phyloP scores from a whole-genome alignment of 148 eudicot genomes.

The Silene latifolia region DNA sequence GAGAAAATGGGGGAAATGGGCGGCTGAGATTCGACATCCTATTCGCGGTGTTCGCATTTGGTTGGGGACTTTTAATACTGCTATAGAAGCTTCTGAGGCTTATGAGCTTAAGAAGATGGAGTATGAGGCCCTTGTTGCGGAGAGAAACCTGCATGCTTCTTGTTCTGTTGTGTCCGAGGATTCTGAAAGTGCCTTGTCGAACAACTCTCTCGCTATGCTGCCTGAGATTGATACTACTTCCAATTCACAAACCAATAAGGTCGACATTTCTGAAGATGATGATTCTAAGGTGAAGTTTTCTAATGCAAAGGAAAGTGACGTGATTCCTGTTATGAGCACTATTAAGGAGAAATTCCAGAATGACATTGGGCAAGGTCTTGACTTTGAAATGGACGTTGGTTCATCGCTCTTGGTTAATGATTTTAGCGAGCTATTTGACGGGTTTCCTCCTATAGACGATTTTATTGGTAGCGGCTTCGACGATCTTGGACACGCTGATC shows the following conservation, averaged over 20 bases:
- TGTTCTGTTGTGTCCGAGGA: conserved; percentile 27
- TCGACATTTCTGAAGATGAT: not conserved
- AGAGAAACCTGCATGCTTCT: conserved; percentile 28
- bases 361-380: conserved; percentile 42
- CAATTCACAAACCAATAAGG: conserved; percentile 9
- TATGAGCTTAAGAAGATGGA: conserved; percentile 45
- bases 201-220: conserved; percentile 46
- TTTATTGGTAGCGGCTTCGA: conserved; percentile 37
- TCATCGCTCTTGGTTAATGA: conserved; percentile 29
- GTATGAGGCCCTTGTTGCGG: conserved; percentile 33
- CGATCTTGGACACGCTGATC: conserved; percentile 31
- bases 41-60: conserved; percentile 49
- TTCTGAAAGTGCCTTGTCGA: conserved; percentile 38
- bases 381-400: conserved; percentile 44
- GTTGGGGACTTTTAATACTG: conserved; percentile 71
- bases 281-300: not conserved
- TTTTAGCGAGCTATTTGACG: conserved; percentile 37
- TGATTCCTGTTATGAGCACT: conserved; percentile 17
- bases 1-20: conserved; percentile 89
- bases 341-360: conserved; percentile 24
- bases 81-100: conserved; percentile 66
- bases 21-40: conserved; percentile 88
- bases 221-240: conserved; percentile 41
- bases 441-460: conserved; percentile 32
- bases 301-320: conserved; percentile 11